Conservation (phyloP, 495 filamentous ascomycete species). For the Penicillium coprophilum region DNA sequence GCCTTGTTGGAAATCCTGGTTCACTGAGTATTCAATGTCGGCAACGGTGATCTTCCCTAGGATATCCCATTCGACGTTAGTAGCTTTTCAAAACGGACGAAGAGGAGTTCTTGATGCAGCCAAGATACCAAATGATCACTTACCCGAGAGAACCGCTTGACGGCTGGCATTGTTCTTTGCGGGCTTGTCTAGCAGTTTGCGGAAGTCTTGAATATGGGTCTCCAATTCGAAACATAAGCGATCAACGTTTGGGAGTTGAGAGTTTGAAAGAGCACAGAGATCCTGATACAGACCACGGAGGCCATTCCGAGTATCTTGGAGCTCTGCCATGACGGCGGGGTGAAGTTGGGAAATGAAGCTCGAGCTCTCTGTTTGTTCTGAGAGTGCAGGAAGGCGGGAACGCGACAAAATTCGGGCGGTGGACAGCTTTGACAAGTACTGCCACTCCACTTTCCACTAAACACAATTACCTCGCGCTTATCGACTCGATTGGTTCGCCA, state of each 20-base stretch:
- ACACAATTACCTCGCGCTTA: conserved; percentile 11
- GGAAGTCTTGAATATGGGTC: conserved; percentile 67
- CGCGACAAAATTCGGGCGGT: conserved; percentile 45
- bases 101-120: not conserved
- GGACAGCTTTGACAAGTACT: conserved; percentile 11
- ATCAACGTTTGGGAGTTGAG: conserved; percentile 59
- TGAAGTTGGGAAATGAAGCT: conserved; percentile 26
- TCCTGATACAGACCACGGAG: conserved; percentile 78
- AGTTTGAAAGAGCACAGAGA: conserved; percentile 64
- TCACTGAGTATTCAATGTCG: conserved; percentile 75
- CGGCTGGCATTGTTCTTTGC: conserved; percentile 67
- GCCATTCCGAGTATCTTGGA: conserved; percentile 60
- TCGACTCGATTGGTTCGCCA: conserved; percentile 2
- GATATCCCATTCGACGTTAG: conserved; percentile 35
- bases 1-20: conserved; percentile 79
- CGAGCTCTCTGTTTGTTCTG: conserved; percentile 34
- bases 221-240: conserved; percentile 67
- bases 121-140: conserved; percentile 8
- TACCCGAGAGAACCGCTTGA: conserved; percentile 56
- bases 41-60: conserved; percentile 69
- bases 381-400: conserved; percentile 43
- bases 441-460: conserved; percentile 15
- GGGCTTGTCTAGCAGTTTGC: conserved; percentile 72
- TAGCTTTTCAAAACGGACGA: not conserved
- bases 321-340: conserved; percentile 49